Evolutionary conservation across 2,329 filamentous ascomycete species (phyloP).

Genomic region (Ilyonectria robusta): DNA sequence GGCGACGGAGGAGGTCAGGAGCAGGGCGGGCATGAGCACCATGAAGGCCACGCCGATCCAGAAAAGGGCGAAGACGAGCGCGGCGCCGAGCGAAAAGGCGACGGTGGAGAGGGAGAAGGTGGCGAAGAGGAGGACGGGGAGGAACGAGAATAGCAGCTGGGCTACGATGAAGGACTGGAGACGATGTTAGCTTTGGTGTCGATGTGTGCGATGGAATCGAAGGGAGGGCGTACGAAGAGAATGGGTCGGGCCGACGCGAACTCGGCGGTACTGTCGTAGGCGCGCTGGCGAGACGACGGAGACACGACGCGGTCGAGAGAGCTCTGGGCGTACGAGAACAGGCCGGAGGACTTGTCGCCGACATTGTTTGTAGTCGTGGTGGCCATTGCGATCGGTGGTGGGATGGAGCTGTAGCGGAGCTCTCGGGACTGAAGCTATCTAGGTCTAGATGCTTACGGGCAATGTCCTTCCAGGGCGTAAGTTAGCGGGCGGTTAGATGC

Average conservation of each 20-base stretch:
- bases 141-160: slow-evolving; percentile 75
- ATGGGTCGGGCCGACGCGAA: slow-evolving; percentile 77
- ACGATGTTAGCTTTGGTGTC: background rate
- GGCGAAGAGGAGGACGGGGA: slow-evolving; percentile 79
- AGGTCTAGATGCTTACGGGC: background rate
- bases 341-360: slow-evolving; percentile 52
- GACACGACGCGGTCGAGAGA: slow-evolving; percentile 68
- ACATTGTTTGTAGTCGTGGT: slow-evolving; percentile 34
- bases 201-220: background rate
- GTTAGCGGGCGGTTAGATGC: background rate
- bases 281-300: slow-evolving; percentile 71
- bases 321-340: slow-evolving; percentile 59
- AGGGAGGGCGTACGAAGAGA: slow-evolving; percentile 71
- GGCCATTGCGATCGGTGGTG: background rate
- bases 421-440: background rate
- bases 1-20: slow-evolving; percentile 74
- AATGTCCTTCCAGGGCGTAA: background rate
- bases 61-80: slow-evolving; percentile 76
- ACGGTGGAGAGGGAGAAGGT: slow-evolving; percentile 75
- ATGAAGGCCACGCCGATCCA: slow-evolving; percentile 77
- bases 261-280: slow-evolving; percentile 65
- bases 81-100: slow-evolving; percentile 73
- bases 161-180: slow-evolving; percentile 75
- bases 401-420: background rate
- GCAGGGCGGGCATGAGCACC: slow-evolving; percentile 77